These are phyloP conservation scores for Uromyces viciae-fabae DNA, from an alignment of 1,284 basidiomycete species.

Conservation along the genomic window DNA sequence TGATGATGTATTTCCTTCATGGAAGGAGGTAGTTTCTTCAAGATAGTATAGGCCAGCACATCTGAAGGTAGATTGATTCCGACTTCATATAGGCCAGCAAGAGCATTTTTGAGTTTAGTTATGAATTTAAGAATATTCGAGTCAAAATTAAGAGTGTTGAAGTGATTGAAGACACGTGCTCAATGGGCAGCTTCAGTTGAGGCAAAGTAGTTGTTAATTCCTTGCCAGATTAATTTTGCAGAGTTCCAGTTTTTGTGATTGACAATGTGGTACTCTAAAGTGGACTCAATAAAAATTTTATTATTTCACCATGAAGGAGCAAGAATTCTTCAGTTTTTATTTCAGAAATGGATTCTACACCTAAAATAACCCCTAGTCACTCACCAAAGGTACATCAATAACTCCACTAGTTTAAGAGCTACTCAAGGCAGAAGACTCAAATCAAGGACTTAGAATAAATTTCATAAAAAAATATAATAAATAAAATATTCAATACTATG, in stretches of 20 bases:
- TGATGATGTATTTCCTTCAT: background rate
- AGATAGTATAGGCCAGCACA: background rate
- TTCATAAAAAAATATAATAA: no score
- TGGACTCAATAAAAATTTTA: no score
- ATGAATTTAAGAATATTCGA: background rate
- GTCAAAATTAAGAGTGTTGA: background rate
- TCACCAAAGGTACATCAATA: no score
- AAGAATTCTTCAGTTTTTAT: no score
- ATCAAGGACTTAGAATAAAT: no score
- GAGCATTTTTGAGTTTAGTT: background rate
- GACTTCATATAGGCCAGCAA: background rate
- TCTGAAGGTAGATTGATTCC: background rate
- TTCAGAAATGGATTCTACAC: no score
- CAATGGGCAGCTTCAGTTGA: background rate
- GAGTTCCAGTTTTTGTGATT: background rate
- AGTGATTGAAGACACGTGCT: background rate
- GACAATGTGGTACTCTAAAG: no score
- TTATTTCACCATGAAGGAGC: no score
- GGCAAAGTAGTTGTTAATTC: background rate
- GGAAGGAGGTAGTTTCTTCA: background rate
- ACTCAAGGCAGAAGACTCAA: no score
- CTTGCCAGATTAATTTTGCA: background rate
- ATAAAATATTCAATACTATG: no score
- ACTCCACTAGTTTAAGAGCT: no score
- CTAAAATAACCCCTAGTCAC: no score